These are phyloP conservation scores for Podaxis sp. DNA, from an alignment of 768 basidiomycete genomes.

Conservation along the genomic window DNA sequence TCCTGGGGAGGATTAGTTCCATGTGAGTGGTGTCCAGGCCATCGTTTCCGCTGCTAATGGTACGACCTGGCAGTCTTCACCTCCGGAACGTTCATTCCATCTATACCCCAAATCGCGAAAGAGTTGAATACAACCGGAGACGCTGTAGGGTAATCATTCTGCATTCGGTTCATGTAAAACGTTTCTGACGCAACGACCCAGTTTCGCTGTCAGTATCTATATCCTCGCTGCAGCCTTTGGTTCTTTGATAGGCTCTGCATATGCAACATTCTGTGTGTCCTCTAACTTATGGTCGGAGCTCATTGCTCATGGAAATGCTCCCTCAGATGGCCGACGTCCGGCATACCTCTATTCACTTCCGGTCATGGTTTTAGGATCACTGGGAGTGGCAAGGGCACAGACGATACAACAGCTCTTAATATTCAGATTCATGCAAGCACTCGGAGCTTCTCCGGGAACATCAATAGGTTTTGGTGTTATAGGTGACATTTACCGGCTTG, in stretches of 20 bases:
- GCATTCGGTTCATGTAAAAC: background rate
- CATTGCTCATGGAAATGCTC: background rate
- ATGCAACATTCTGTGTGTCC: constrained; percentile 33
- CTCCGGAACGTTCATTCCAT: constrained; percentile 65
- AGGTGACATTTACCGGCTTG: constrained; percentile 62
- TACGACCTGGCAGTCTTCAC: constrained; percentile 50
- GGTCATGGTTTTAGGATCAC: constrained; percentile 50
- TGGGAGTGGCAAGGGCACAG: constrained; percentile 50
- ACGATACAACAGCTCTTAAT: constrained; percentile 47
- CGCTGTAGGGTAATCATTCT: constrained; percentile 45
- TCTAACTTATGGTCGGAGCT: too few relatives aligned
- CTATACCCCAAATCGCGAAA: constrained; percentile 66
- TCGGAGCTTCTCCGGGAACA: constrained; percentile 57
- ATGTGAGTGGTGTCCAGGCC: constrained; percentile 29
- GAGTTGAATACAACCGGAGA: constrained; percentile 56
- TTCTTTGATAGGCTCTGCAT: constrained; percentile 28
- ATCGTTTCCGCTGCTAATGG: background rate
- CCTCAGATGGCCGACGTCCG: constrained; percentile 57
- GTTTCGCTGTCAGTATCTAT: constrained; percentile 33
- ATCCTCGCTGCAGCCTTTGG: constrained; percentile 31
- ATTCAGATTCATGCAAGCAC: constrained; percentile 63
- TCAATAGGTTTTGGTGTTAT: constrained; percentile 58
- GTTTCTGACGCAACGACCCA: constrained; percentile 4
- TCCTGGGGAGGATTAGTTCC: constrained; percentile 61
- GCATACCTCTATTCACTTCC: constrained; percentile 62